These are phyloP conservation scores for Mucor lusitanicus DNA, from an alignment of 371 early-diverging fungal genomes.

Conservation along the genomic window DNA sequence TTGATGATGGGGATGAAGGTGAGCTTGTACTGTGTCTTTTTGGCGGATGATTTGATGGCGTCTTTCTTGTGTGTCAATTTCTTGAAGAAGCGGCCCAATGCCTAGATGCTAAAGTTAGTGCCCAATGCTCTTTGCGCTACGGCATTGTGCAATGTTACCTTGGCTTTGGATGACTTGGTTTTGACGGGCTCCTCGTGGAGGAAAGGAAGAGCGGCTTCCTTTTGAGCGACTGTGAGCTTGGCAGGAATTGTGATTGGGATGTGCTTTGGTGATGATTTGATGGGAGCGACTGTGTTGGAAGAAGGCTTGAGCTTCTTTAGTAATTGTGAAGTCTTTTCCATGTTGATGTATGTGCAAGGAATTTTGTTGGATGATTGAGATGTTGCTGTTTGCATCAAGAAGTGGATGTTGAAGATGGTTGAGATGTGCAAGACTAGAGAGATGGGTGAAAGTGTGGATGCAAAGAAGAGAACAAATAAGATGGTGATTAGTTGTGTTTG, in stretches of 20 bases:
- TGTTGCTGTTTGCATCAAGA: constrained; percentile 1
- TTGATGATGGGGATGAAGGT: constrained; percentile 20
- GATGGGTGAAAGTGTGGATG: constrained; percentile 12
- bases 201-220: constrained; percentile 18
- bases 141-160: constrained; percentile 1
- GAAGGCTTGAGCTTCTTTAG: constrained; percentile 3
- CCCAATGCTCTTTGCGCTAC: neutral
- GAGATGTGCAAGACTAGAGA: constrained; percentile 1
- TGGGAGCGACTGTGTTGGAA: neutral
- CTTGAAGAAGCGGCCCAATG: constrained; percentile 15
- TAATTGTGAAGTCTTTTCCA: constrained; percentile 1
- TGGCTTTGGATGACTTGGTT: constrained; percentile 15
- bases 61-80: constrained; percentile 5
- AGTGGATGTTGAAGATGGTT: constrained; percentile 3
- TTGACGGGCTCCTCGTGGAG: constrained; percentile 1
- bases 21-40: constrained; percentile 15
- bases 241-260: neutral
- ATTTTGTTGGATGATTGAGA: constrained; percentile 1
- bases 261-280: neutral
- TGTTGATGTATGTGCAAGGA: constrained; percentile 8
- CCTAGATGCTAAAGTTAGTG: constrained; percentile 1
- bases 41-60: constrained; percentile 1
- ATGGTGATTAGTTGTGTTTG: constrained; percentile 7
- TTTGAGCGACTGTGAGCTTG: constrained; percentile 13
- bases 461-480: constrained; percentile 12